A percentile compares a stretch with the other conserved stretches of the same genome.
These are phyloP conservation scores for Solanum hybrid DNA, from an alignment of 305 asterid genomes.

Conservation along the genomic window DNA sequence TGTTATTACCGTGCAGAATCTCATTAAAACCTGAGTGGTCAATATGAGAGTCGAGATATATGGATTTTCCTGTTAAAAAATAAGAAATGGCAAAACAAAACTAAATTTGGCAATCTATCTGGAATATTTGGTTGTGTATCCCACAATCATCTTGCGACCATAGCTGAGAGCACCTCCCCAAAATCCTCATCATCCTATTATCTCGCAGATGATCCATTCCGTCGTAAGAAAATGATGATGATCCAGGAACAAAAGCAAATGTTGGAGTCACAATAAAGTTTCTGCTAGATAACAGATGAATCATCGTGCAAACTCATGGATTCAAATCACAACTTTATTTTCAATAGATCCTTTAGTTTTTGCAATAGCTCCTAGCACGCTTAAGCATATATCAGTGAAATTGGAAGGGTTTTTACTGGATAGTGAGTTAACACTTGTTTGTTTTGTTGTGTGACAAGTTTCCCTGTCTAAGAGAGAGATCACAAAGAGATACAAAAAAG, in stretches of 20 bases:
- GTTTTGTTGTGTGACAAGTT: background rate
- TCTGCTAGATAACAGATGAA: background rate
- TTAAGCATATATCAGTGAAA: background rate
- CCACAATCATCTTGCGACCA: background rate
- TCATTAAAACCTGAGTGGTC: background rate
- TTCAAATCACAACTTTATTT: background rate
- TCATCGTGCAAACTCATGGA: background rate
- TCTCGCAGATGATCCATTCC: background rate
- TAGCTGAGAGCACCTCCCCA: background rate
- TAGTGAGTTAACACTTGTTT: background rate
- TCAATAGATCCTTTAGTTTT: background rate
- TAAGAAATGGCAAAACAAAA: background rate
- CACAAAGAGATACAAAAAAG: background rate
- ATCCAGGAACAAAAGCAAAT: background rate
- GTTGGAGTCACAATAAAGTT: background rate
- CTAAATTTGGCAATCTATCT: background rate
- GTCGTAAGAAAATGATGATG: background rate
- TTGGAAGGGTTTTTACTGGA: background rate
- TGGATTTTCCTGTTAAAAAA: background rate
- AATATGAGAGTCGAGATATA: background rate
- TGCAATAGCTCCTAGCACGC: background rate
- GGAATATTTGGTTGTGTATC: background rate
- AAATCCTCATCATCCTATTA: background rate
- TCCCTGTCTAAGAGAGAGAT: background rate
- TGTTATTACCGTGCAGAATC: background rate